Percentiles rank a stretch among this genome's conserved stretches.
These are phyloP conservation scores for Dipodascus geniculatus DNA, from an alignment of 805 yeast species.

Conservation along the genomic window DNA sequence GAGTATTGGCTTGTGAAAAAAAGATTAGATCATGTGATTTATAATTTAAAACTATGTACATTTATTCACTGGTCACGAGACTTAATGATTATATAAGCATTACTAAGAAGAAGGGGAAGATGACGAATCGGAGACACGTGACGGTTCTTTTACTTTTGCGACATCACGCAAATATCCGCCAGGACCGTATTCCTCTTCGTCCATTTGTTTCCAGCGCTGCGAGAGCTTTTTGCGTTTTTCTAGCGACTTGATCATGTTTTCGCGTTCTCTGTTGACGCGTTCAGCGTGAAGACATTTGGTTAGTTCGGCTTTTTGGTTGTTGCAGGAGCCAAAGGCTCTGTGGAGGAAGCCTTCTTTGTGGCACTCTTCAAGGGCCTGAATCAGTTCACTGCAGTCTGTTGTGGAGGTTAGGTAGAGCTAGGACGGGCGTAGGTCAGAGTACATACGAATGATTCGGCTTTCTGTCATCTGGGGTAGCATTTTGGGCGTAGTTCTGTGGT, in stretches of 20 bases:
- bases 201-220: slow-evolving; percentile 44
- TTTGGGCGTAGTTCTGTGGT: slow-evolving; percentile 2
- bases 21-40: not conserved
- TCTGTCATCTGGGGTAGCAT: slow-evolving; percentile 48
- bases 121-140: not conserved
- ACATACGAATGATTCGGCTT: slow-evolving; percentile 34
- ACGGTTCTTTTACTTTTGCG: not conserved
- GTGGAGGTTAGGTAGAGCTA: slow-evolving; percentile 1
- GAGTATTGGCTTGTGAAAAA: not conserved
- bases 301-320: slow-evolving; percentile 69
- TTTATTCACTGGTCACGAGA: too few species aligned
- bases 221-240: slow-evolving; percentile 45
- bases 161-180: slow-evolving; percentile 39
- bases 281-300: slow-evolving; percentile 71
- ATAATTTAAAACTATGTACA: not conserved
- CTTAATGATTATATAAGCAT: too few species aligned
- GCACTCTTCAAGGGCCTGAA: slow-evolving; percentile 83
- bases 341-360: slow-evolving; percentile 53
- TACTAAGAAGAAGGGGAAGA: not conserved
- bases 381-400: slow-evolving; percentile 65
- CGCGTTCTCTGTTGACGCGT: slow-evolving; percentile 49
- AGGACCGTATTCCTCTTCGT: slow-evolving; percentile 75
- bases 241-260: slow-evolving; percentile 36
- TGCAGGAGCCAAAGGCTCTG: slow-evolving; percentile 74
- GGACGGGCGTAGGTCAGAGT: too few species aligned